Evolutionary conservation across 1,139 yeast genomes (phyloP).

Genomic region (Nakaseomyces bracarensis): DNA sequence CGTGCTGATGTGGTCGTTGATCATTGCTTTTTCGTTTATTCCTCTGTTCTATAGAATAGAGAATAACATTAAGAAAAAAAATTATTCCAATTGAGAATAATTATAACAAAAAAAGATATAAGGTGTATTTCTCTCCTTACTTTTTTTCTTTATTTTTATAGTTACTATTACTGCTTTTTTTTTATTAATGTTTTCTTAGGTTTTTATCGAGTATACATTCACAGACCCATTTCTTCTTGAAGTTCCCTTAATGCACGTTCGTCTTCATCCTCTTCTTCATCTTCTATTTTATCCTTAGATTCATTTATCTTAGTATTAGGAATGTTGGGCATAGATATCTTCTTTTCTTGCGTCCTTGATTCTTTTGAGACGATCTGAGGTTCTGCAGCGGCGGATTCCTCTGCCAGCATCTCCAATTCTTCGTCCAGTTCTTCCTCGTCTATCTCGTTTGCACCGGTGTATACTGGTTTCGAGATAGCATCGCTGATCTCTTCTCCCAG

Average conservation of each 20-base stretch:
- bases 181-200: no score
- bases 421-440: constrained; percentile 85
- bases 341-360: constrained; percentile 19
- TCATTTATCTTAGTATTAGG: constrained; percentile 25
- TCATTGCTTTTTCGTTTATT: no score
- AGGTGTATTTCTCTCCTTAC: no score
- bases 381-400: constrained; percentile 55
- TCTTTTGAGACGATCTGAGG: constrained; percentile 11
- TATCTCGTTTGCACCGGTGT: constrained; percentile 63
- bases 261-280: constrained; percentile 70
- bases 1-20: no score
- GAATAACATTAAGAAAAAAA: no score
- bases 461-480: constrained; percentile 88
- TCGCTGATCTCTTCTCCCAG: constrained; percentile 92
- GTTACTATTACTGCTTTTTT: no score
- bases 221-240: constrained; percentile 93
- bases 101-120: no score
- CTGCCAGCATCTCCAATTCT: constrained; percentile 81
- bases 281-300: constrained; percentile 25
- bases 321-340: constrained; percentile 37
- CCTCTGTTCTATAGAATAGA: no score
- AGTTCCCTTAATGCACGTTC: constrained; percentile 84
- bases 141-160: no score
- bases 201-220: constrained; percentile 13
- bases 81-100: no score